phyloP scores from a whole-genome alignment of 805 yeast species.

The Wickerhamomyces subpelliculosus region DNA sequence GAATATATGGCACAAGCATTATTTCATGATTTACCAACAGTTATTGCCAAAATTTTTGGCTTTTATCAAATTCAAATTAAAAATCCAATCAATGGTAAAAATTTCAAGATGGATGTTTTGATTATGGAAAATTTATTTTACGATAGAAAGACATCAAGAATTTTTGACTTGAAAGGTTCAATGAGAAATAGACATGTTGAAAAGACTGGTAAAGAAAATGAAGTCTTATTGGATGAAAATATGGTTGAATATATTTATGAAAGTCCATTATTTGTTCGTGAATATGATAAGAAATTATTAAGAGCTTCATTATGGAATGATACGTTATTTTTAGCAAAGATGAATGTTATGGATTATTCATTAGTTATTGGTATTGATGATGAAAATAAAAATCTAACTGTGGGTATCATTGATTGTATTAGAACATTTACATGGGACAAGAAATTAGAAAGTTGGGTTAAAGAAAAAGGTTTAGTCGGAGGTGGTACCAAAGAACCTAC shows the following conservation, averaged over 20 bases:
- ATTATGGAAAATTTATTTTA: conserved; percentile 96
- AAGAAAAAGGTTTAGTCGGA: conserved; percentile 86
- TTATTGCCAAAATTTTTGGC: conserved; percentile 90
- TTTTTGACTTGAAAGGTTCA: conserved; percentile 94
- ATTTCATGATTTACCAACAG: conserved; percentile 92
- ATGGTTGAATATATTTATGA: conserved; percentile 98
- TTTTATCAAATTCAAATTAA: conserved; percentile 89
- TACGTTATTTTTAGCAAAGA: conserved; percentile 84
- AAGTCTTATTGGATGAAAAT: conserved; percentile 90
- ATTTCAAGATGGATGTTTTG: conserved; percentile 80
- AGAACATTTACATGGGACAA: conserved; percentile 99
- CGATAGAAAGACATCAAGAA: conserved; percentile 70
- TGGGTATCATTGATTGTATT: conserved; percentile 91
- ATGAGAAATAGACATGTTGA: conserved; percentile 96
- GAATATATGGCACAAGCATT: conserved; percentile 93
- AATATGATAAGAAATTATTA: conserved; percentile 78
- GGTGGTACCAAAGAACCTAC: conserved; percentile 92
- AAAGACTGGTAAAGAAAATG: conserved; percentile 93
- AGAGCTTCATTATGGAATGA: conserved; percentile 94
- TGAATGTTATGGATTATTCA: conserved; percentile 99
- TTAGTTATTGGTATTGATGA: conserved; percentile 86
- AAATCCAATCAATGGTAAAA: conserved; percentile 67
- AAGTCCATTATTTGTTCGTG: conserved; percentile 89
- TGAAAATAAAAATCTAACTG: conserved; percentile 62
- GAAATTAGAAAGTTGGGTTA: conserved; percentile 97